A percentile compares a stretch with the other conserved stretches of the same genome.
Evolutionary conservation across 208 protist genomes (phyloP).

Genomic region (Leptomonas pyrrhocoris): DNA sequence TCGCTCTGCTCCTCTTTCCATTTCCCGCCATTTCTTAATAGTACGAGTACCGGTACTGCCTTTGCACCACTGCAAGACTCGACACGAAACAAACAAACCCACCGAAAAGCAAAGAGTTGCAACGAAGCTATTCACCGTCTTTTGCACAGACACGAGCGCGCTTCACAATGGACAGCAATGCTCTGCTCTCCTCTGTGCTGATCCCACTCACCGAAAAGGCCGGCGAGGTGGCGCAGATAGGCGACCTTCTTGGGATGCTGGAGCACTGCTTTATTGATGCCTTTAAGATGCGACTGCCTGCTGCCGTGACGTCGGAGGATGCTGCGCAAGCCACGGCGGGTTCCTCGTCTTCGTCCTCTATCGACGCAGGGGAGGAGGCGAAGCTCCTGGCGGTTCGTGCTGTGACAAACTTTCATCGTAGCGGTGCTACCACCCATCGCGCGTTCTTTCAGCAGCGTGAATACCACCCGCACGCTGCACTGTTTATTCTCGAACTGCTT

Average conservation of each 20-base stretch:
- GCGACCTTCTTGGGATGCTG: conserved; percentile 57
- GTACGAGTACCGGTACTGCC: too few species aligned
- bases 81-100: not conserved
- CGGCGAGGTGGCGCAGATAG: conserved; percentile 44
- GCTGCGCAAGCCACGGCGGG: not conserved
- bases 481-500: conserved; percentile 87
- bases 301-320: conserved; percentile 8
- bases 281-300: conserved; percentile 38
- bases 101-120: not conserved
- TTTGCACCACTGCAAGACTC: too few species aligned
- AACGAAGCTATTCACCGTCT: not conserved
- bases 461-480: conserved; percentile 75
- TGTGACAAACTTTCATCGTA: conserved; percentile 63
- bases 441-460: conserved; percentile 46
- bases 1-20: too few species aligned
- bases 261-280: conserved; percentile 71
- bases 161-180: conserved; percentile 1
- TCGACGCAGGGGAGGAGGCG: conserved; percentile 75
- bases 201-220: conserved; percentile 40
- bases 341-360: conserved; percentile 21
- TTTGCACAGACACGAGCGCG: not conserved
- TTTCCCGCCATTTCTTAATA: too few species aligned
- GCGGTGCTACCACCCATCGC: conserved; percentile 31
- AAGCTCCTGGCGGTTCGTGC: conserved; percentile 60
- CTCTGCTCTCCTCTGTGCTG: conserved; percentile 20